phyloP scores from a whole-genome alignment of 345 rosid genomes.

The Hypericum androsaemum region DNA sequence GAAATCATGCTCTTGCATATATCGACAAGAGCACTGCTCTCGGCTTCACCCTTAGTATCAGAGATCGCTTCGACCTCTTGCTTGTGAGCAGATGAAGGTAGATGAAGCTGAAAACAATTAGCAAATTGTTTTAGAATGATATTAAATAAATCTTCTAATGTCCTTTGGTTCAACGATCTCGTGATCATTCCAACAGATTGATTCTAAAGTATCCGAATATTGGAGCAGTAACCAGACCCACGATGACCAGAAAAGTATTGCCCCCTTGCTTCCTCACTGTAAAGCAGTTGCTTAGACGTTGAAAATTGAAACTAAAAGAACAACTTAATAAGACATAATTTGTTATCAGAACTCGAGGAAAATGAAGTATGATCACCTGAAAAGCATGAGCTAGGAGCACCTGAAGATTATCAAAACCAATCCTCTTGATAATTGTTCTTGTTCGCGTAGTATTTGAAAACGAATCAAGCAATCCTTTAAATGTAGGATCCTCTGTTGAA shows the following conservation, averaged over 20 bases:
- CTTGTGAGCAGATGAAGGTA: constrained; percentile 23
- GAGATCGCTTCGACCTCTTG: constrained; percentile 10
- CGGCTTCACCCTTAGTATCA: constrained; percentile 16
- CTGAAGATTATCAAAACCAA: constrained; percentile 44
- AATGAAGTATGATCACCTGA: constrained; percentile 32
- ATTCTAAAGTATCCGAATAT: background rate
- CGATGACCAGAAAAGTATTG: too few species aligned
- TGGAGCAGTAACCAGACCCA: background rate
- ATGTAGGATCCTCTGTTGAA: constrained; percentile 29
- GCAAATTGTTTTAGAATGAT: background rate
- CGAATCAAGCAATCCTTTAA: constrained; percentile 45
- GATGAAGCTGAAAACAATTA: constrained; percentile 42
- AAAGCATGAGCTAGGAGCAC: constrained; percentile 73
- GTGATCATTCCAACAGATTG: background rate
- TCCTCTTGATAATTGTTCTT: constrained; percentile 46
- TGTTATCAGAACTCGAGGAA: background rate
- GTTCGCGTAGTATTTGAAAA: constrained; percentile 35
- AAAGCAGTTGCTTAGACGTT: background rate
- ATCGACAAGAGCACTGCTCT: constrained; percentile 33
- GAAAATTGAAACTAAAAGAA: background rate
- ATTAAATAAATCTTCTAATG: too few species aligned
- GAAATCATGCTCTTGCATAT: constrained; percentile 48
- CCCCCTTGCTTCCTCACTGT: too few species aligned
- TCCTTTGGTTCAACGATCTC: too few species aligned
- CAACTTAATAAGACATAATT: too few species aligned